These are phyloP conservation scores for Galeopsis tetrahit DNA, from an alignment of 257 asterid species.

Conservation along the genomic window DNA sequence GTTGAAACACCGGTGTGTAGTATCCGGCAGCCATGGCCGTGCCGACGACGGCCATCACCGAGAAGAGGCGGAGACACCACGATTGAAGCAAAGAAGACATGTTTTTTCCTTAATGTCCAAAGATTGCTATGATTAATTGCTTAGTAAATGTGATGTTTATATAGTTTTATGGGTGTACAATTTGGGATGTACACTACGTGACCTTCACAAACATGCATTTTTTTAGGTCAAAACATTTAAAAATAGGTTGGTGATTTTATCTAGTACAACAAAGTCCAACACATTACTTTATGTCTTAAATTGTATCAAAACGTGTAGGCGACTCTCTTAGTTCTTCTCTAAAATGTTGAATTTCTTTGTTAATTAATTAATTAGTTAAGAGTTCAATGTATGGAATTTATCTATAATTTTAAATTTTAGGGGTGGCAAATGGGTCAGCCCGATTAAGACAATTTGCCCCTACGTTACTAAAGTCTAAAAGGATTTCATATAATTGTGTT, in stretches of 20 bases:
- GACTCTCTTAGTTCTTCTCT: constrained; percentile 29
- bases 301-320: constrained; percentile 41
- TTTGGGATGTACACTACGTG: constrained; percentile 40
- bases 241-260: constrained; percentile 22
- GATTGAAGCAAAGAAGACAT: constrained; percentile 50
- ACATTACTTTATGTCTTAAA: constrained; percentile 27
- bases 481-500: background rate
- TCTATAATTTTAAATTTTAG: background rate
- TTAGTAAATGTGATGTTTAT: constrained; percentile 33
- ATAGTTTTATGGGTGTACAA: constrained; percentile 22
- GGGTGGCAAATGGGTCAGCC: constrained; percentile 18
- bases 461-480: background rate
- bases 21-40: constrained; percentile 36
- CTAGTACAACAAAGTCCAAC: constrained; percentile 30
- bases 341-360: background rate
- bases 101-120: background rate
- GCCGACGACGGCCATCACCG: constrained; percentile 25
- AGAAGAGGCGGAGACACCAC: constrained; percentile 39
- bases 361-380: background rate
- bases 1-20: constrained; percentile 35
- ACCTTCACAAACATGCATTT: constrained; percentile 42
- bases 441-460: background rate
- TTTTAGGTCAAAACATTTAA: constrained; percentile 33
- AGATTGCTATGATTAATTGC: constrained; percentile 28
- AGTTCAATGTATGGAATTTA: constrained; percentile 35